A percentile compares a stretch with the other conserved stretches of the same genome.
Evolutionary conservation across 2,329 filamentous ascomycete species (phyloP).

Genomic region (Calonectria naviculata): DNA sequence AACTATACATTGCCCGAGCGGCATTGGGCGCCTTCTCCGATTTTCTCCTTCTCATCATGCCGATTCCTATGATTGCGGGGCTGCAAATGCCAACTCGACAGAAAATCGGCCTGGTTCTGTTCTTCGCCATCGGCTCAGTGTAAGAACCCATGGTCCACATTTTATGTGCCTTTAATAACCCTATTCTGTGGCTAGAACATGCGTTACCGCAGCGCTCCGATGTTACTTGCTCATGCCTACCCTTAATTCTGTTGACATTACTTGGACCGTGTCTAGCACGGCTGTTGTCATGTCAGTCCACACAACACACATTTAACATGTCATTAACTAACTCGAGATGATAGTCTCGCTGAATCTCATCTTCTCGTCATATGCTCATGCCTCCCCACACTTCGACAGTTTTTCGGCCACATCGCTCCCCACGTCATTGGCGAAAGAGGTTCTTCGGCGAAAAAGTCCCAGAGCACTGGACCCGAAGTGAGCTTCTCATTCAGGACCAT

Average conservation of each 20-base stretch:
- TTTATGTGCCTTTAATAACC: not conserved
- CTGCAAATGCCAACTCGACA: slow-evolving; percentile 56
- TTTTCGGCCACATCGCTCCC: slow-evolving; percentile 27
- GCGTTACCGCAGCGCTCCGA: slow-evolving; percentile 28
- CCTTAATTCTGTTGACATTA: slow-evolving; percentile 12
- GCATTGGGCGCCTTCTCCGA: slow-evolving; percentile 58
- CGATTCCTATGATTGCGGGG: slow-evolving; percentile 54
- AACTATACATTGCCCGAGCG: slow-evolving; percentile 58
- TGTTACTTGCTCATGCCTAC: slow-evolving; percentile 17
- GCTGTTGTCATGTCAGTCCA: not conserved
- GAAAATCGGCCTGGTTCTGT: slow-evolving; percentile 53
- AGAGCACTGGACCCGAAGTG: not conserved
- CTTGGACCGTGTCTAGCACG: slow-evolving; percentile 25
- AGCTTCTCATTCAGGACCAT: not conserved
- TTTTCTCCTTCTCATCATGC: slow-evolving; percentile 56
- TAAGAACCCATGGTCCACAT: not conserved
- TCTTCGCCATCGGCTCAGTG: slow-evolving; percentile 54
- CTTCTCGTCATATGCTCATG: slow-evolving; percentile 29
- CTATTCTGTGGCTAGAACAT: slow-evolving; percentile 3
- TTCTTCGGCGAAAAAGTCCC: not conserved
- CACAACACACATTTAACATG: not conserved
- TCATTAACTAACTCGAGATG: not conserved
- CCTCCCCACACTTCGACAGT: slow-evolving; percentile 25
- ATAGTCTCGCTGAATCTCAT: slow-evolving; percentile 29
- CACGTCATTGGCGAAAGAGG: slow-evolving; percentile 13